Base-by-base conservation (phyloP, 768 basidiomycete genomes). In the Naematelia encephala region DNA sequence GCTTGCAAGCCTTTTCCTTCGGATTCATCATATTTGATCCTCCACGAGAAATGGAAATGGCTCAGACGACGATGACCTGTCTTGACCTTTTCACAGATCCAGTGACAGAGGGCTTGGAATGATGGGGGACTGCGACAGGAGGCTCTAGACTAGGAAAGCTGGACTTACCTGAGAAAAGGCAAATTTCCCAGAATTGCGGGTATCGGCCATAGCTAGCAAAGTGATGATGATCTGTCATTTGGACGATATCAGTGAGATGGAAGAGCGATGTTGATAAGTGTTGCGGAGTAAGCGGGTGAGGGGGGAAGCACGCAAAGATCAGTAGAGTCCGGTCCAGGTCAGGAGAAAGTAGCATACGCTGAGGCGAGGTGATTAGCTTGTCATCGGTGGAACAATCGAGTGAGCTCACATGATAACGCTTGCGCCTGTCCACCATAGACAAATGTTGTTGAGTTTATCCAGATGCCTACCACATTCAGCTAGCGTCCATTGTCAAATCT, bases 351-450 rank as follows among this genome's bases (percentile, higher is more conserved):
- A n/a, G n/a, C n/a, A n/a, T n/a, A n/a, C n/a, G n/a, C n/a, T n/a
- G n/a, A n/a, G n/a, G n/a, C n/a, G n/a, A n/a, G n/a, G n/a, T n/a
- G n/a, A n/a, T n/a, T n/a, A n/a, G n/a, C n/a, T n/a, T n/a, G n/a
- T n/a, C n/a, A n/a, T n/a, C n/a, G n/a, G n/a, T n/a, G n/a, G n/a
- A n/a, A n/a, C n/a, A n/a, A n/a, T n/a, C n/a, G n/a, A n/a, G n/a
- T n/a, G n/a, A n/a, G n/a, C 71, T 64, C 42, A 73, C 71, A 85
- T 85, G 83, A 69, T 25, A 45, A 60, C 67, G 29, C 54, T 54
- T 1, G 59, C 77, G n/a, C 81, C 81, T 3, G 85, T 87, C 86
- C 86, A 87, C 60, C 80, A 81, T 5, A 85, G 82, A 46, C 84
- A 84, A 29, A 84, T 71, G 23, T 82, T 80, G 82, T 87, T 66